phyloP scores from a whole-genome alignment of 805 yeast genomes.

The Yarrowia phangngaensis region DNA sequence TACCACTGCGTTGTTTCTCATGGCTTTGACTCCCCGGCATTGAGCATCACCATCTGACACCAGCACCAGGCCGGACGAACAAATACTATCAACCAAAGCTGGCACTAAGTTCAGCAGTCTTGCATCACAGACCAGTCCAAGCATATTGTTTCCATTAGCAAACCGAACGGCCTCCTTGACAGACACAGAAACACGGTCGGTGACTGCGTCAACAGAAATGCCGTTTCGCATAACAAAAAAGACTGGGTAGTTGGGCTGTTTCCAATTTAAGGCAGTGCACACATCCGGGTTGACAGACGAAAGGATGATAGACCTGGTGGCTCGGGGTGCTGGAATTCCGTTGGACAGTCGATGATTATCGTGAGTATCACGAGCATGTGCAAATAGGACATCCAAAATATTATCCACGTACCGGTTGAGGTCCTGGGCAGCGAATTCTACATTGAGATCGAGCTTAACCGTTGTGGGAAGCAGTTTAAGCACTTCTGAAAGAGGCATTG shows the following conservation, averaged over 20 bases:
- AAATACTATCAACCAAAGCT: slow-evolving; percentile 64
- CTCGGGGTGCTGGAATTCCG: slow-evolving; percentile 19
- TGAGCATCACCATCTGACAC: slow-evolving; percentile 49
- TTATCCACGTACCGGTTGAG: slow-evolving; percentile 74
- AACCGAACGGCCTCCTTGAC: slow-evolving; percentile 78
- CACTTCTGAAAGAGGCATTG: slow-evolving; percentile 58
- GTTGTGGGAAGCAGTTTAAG: slow-evolving; percentile 53
- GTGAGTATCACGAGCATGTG: slow-evolving; percentile 56
- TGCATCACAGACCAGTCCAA: slow-evolving; percentile 71
- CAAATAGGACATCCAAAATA: slow-evolving; percentile 66
- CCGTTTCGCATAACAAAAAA: slow-evolving; percentile 65
- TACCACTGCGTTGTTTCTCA: slow-evolving; percentile 58
- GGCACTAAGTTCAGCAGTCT: slow-evolving; percentile 71
- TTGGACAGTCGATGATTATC: slow-evolving; percentile 27
- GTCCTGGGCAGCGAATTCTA: slow-evolving; percentile 42
- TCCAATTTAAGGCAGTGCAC: slow-evolving; percentile 96
- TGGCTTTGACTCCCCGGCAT: slow-evolving; percentile 54
- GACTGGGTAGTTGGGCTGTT: slow-evolving; percentile 96
- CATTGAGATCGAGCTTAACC: slow-evolving; percentile 43
- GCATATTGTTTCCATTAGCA: slow-evolving; percentile 74
- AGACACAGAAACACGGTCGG: slow-evolving; percentile 47
- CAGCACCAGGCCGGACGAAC: slow-evolving; percentile 75
- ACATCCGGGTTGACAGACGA: slow-evolving; percentile 82
- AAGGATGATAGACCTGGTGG: slow-evolving; percentile 66
- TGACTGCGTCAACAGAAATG: slow-evolving; percentile 35